Base-by-base conservation (phyloP, 768 basidiomycete genomes). In the Cyathus striatus region DNA sequence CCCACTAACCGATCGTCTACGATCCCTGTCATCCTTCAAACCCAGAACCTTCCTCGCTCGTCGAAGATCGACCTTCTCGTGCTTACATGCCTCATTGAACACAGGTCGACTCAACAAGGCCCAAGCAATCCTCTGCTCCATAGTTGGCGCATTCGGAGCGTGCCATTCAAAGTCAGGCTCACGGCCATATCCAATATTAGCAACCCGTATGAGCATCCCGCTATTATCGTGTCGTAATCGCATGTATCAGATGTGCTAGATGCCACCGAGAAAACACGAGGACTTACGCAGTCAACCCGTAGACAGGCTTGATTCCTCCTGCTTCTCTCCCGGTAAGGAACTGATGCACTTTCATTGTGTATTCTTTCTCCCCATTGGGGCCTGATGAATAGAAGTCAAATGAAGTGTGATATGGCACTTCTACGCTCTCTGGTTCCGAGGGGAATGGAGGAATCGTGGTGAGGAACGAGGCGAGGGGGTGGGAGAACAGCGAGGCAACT, bases 251-350 rank as follows among this genome's bases (percentile, higher is more conserved):
- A n/a, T n/a, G n/a, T n/a, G n/a, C n/a, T n/a, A n/a, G n/a, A n/a
- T n/a, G n/a, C n/a, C n/a, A n/a, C n/a, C n/a, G n/a, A n/a, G n/a
- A n/a, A n/a, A n/a, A n/a, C n/a, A n/a, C n/a, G n/a, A n/a, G n/a
- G n/a, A n/a, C n/a, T n/a, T n/a, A n/a, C n/a, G n/a, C n/a, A 22
- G 91, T 95, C 6, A 95, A 63, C 6, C 91, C 91, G 50, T 81
- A 89, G 0, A 94, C 78, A n/a, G 91, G 91, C 54, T 90, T 93
- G 12, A 90, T 76, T 0, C 91, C 90, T 12, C 83, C 81, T 2
- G 75, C 79, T 57, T 95, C 91, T 32, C 90, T 68, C 0, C 92
- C 92, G 1, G 91, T 95, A 40, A 92, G 68, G 66, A 95, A 95
- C 14, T 72, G 68, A 61, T 94, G 91, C 49, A 80, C 70, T 18